A percentile compares a stretch with the other conserved stretches of the same genome.
These are phyloP conservation scores for Pachyrhizus erosus DNA, from an alignment of 306 rosid species.

Conservation along the genomic window DNA sequence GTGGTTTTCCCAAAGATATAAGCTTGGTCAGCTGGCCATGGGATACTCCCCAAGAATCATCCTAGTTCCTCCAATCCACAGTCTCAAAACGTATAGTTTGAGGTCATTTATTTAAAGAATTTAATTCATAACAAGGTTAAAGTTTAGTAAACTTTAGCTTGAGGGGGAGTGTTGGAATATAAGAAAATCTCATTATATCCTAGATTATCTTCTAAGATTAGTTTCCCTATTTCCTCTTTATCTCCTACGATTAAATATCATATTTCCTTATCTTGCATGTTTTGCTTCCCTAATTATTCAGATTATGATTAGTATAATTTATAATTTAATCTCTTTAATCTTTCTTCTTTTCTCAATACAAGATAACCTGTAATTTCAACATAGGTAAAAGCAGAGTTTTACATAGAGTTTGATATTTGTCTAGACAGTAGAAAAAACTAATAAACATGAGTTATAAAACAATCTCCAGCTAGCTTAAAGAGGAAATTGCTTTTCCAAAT, in stretches of 20 bases:
- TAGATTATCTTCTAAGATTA: not conserved
- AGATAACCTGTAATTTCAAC: not conserved
- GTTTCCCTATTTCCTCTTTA: not conserved
- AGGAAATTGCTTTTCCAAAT: slow-evolving; percentile 23
- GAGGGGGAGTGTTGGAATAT: not conserved
- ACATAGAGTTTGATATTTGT: not conserved
- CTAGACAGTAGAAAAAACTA: slow-evolving; percentile 12
- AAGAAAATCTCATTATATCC: not conserved
- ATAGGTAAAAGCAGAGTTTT: not conserved
- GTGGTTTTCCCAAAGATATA: not conserved
- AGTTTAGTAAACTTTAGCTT: not conserved
- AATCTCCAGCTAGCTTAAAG: not conserved
- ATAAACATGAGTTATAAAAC: not conserved
- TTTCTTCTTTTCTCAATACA: not conserved
- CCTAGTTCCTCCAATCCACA: not conserved
- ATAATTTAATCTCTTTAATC: not conserved
- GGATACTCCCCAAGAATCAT: not conserved
- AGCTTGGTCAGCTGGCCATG: not conserved
- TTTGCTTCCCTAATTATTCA: not conserved
- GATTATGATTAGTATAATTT: not conserved
- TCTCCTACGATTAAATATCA: not conserved
- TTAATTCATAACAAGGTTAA: not conserved
- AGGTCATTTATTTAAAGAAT: not conserved
- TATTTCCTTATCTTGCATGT: not conserved
- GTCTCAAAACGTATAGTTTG: not conserved